Evolutionary conservation across 2,329 filamentous ascomycete species (phyloP).

Genomic region (Beauveria scarabaeidicola): DNA sequence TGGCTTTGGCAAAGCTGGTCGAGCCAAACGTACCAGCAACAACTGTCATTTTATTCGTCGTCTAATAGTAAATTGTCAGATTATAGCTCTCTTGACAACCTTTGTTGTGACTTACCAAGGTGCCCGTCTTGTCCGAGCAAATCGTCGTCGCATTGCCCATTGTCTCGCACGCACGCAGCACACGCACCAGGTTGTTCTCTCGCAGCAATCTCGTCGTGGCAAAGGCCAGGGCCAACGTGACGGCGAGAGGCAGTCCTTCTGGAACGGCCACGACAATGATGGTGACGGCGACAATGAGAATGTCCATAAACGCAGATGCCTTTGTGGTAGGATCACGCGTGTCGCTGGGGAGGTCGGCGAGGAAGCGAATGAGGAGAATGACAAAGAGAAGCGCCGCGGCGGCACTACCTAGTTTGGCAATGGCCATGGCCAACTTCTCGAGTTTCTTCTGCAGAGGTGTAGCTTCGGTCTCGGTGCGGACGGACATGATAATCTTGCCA

Average conservation of each 20-base stretch:
- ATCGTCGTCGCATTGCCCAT: conserved; percentile 68
- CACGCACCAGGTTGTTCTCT: conserved; percentile 61
- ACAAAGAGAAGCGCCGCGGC: conserved; percentile 67
- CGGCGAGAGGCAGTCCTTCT: conserved; percentile 57
- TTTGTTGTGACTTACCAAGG: conserved; percentile 15
- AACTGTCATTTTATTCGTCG: conserved; percentile 65
- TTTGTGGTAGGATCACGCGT: conserved; percentile 44
- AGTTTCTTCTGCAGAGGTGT: conserved; percentile 50
- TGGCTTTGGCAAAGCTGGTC: conserved; percentile 24
- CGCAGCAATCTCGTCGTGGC: conserved; percentile 62
- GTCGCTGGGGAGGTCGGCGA: conserved; percentile 51
- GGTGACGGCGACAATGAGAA: conserved; percentile 58
- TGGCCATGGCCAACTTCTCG: conserved; percentile 25
- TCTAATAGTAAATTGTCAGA: conserved; percentile 12
- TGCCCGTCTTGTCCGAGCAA: conserved; percentile 55
- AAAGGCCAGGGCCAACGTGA: conserved; percentile 60
- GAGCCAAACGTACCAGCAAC: conserved; percentile 58
- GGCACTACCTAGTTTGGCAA: conserved; percentile 44
- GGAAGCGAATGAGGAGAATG: conserved; percentile 70
- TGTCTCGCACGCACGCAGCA: conserved; percentile 60
- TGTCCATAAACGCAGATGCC: conserved; percentile 48
- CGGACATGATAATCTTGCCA: conserved; percentile 48
- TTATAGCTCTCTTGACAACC: rapidly evolving
- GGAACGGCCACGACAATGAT: conserved; percentile 60
- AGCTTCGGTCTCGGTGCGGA: conserved; percentile 41